phyloP scores from a whole-genome alignment of 441 rosid species.

The Brassica hybrid region DNA sequence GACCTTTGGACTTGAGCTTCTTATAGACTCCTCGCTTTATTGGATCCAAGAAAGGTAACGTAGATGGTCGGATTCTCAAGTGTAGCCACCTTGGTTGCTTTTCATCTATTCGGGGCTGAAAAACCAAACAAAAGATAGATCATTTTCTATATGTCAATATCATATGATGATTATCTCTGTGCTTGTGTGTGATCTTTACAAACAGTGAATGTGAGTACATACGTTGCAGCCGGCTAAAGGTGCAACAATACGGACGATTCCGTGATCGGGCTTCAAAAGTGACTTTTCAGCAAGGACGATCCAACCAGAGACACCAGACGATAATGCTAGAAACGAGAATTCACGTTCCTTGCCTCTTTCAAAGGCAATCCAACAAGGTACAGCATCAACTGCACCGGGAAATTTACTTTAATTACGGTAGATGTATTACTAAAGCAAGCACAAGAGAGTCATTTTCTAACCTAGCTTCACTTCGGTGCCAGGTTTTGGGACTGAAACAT shows the following conservation, averaged over 20 bases:
- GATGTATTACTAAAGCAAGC: not conserved
- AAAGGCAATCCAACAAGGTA: slow-evolving; percentile 93
- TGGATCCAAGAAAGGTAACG: slow-evolving; percentile 70
- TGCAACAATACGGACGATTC: slow-evolving; percentile 78
- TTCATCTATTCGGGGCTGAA: slow-evolving; percentile 84
- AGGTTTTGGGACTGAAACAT: slow-evolving; percentile 76
- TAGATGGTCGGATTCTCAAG: slow-evolving; percentile 83
- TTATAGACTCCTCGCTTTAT: slow-evolving; percentile 50
- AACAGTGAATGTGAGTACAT: slow-evolving; percentile 19
- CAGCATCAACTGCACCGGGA: slow-evolving; percentile 75
- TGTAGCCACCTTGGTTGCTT: slow-evolving; percentile 91
- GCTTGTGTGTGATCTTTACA: slow-evolving; percentile 3
- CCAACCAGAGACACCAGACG: slow-evolving; percentile 84
- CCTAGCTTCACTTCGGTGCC: slow-evolving; percentile 83
- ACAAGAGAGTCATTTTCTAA: slow-evolving; percentile 41
- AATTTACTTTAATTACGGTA: not conserved
- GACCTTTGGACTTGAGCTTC: slow-evolving; percentile 62
- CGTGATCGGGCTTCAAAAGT: slow-evolving; percentile 65
- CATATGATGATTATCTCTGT: not conserved
- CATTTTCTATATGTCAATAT: not conserved
- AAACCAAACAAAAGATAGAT: slow-evolving; percentile 26
- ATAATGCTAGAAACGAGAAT: slow-evolving; percentile 70
- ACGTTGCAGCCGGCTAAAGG: slow-evolving; percentile 84
- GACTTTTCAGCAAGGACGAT: slow-evolving; percentile 81
- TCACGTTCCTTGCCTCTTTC: slow-evolving; percentile 94